These are phyloP conservation scores for Phytophthora pini DNA, from an alignment of 352 stramenopile species.

Conservation along the genomic window DNA sequence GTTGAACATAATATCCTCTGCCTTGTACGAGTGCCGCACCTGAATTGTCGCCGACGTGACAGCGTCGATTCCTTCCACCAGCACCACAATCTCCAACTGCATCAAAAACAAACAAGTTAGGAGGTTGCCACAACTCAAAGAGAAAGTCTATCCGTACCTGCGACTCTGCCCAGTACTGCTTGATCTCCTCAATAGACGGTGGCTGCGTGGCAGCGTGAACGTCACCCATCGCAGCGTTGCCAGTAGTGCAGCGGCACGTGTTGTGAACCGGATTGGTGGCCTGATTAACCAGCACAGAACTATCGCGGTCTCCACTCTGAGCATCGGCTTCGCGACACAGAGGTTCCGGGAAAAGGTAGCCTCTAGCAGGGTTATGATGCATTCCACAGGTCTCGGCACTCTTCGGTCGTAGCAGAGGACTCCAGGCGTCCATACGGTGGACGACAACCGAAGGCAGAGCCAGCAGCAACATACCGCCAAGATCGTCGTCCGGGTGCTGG, in stretches of 20 bases:
- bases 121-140: not conserved
- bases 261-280: conserved; percentile 42
- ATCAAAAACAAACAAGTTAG: conserved; percentile 16
- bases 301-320: conserved; percentile 72
- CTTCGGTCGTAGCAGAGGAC: conserved; percentile 88
- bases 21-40: conserved; percentile 95
- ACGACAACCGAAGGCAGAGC: conserved; percentile 93
- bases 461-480: conserved; percentile 90
- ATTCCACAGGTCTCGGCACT: conserved; percentile 44
- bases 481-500: conserved; percentile 93
- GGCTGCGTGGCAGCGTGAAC: conserved; percentile 38
- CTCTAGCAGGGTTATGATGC: conserved; percentile 70
- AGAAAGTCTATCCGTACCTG: conserved; percentile 45
- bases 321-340: conserved; percentile 62
- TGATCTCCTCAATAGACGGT: conserved; percentile 57
- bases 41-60: conserved; percentile 95
- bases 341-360: conserved; percentile 77
- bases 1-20: conserved; percentile 93
- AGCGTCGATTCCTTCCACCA: conserved; percentile 96
- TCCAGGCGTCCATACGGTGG: conserved; percentile 93
- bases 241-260: conserved; percentile 47
- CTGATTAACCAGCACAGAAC: conserved; percentile 35
- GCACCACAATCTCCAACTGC: conserved; percentile 95
- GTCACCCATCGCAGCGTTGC: conserved; percentile 24
- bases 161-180: conserved; percentile 77